Evolutionary conservation across 805 yeast species (phyloP).

Genomic region (Nematodospora valgi): DNA sequence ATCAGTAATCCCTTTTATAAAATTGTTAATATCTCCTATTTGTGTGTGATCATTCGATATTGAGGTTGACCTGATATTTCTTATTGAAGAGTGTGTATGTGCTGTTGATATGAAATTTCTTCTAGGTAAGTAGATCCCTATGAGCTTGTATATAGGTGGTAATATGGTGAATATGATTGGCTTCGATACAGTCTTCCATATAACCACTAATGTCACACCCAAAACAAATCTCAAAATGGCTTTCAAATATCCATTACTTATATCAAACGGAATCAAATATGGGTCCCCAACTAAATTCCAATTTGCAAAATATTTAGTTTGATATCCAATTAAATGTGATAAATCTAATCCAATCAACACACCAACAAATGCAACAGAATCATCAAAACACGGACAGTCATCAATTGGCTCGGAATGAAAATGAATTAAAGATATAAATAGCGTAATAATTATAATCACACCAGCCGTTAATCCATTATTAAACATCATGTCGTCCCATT

Average conservation of each 20-base stretch:
- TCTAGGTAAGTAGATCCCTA: conserved; percentile 39
- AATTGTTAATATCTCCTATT: conserved; percentile 22
- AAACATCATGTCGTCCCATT: conserved; percentile 46
- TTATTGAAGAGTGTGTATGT: conserved; percentile 24
- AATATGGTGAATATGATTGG: conserved; percentile 56
- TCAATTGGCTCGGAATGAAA: conserved; percentile 83
- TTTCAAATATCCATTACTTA: conserved; percentile 43
- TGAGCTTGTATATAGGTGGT: conserved; percentile 52
- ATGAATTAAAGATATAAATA: conserved; percentile 52
- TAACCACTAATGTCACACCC: conserved; percentile 60
- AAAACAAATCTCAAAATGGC: conserved; percentile 48
- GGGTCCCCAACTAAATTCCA: conserved; percentile 22
- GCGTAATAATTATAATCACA: conserved; percentile 32
- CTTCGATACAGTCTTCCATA: conserved; percentile 76
- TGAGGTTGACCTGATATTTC: conserved; percentile 37
- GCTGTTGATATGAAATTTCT: conserved; percentile 38
- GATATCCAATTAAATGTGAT: conserved; percentile 49
- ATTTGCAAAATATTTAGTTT: conserved; percentile 24
- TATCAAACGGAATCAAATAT: conserved; percentile 23
- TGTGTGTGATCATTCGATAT: conserved; percentile 31
- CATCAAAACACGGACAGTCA: conserved; percentile 95
- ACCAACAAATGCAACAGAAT: conserved; percentile 88
- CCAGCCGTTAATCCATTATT: conserved; percentile 25
- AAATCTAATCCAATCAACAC: conserved; percentile 77
- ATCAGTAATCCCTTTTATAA: conserved; percentile 23